Evolutionary conservation across 257 asterid species (phyloP).

Genomic region (Penstemon davidsonii): DNA sequence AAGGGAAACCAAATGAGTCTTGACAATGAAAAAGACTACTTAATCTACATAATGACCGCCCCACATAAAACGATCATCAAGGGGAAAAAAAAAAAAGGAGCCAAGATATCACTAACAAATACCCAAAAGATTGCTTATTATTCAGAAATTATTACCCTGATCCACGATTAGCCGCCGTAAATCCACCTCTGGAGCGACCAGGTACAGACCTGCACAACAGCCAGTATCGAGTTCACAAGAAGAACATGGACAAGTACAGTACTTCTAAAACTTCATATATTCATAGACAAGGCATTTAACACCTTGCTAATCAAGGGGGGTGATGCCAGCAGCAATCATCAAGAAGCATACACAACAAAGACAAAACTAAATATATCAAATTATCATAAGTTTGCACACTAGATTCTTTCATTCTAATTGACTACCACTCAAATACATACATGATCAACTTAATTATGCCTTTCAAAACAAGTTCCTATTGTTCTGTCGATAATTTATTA

Average conservation of each 20-base stretch:
- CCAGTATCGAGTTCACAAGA: neutral
- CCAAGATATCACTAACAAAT: neutral
- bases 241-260: neutral
- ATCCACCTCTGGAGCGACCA: constrained; percentile 46
- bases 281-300: neutral
- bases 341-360: neutral
- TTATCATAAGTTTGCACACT: too few species aligned
- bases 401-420: too few species aligned
- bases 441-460: neutral
- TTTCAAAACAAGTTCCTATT: neutral
- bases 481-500: neutral
- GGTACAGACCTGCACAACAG: constrained; percentile 50
- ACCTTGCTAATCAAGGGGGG: neutral
- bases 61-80: neutral
- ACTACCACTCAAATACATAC: neutral
- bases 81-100: too few species aligned
- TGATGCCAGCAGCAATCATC: too few species aligned
- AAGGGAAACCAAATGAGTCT: neutral
- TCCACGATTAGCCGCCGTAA: constrained; percentile 38
- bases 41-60: neutral
- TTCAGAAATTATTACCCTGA: constrained; percentile 42
- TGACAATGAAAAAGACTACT: neutral
- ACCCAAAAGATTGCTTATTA: neutral
- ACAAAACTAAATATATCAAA: neutral
- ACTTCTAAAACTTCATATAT: neutral